These are phyloP conservation scores for Clavispora santaluciae DNA, from an alignment of 805 yeast genomes.

Conservation along the genomic window DNA sequence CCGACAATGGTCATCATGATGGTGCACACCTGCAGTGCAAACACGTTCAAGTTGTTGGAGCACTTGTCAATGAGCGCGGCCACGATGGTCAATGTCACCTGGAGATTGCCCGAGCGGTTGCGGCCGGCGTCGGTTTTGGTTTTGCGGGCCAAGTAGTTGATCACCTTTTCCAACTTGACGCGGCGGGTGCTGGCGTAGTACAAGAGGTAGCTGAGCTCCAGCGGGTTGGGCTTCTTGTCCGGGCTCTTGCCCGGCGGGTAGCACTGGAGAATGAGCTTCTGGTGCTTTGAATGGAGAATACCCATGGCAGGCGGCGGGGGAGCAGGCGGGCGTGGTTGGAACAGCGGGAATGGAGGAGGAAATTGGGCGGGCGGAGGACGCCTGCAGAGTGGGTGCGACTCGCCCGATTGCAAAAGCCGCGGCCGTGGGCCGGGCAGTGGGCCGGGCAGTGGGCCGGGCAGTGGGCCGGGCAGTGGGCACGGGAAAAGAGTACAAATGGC, in stretches of 20 bases:
- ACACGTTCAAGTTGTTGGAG: constrained; percentile 76
- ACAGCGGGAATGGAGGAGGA: too few relatives aligned
- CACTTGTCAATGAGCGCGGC: constrained; percentile 69
- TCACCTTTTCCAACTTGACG: constrained; percentile 84
- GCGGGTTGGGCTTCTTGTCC: constrained; percentile 88
- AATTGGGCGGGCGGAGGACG: too few relatives aligned
- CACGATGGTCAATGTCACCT: constrained; percentile 72
- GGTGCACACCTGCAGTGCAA: constrained; percentile 63
- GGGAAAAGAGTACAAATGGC: too few relatives aligned
- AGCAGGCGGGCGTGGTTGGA: too few relatives aligned
- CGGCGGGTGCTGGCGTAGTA: constrained; percentile 90
- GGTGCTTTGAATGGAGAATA: constrained; percentile 74
- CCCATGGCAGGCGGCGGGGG: constrained; percentile 15
- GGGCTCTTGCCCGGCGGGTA: constrained; percentile 84
- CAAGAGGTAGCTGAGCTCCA: constrained; percentile 81
- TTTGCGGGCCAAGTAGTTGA: constrained; percentile 58
- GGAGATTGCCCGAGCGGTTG: constrained; percentile 70
- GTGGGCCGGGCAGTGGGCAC: too few relatives aligned
- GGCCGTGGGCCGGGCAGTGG: too few relatives aligned
- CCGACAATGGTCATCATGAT: constrained; percentile 51
- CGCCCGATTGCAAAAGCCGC: neutral
- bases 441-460: too few relatives aligned
- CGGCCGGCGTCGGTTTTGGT: constrained; percentile 57
- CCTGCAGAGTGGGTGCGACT: neutral
- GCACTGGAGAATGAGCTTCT: constrained; percentile 83